Evolutionary conservation across 495 filamentous ascomycete genomes (phyloP).

Genomic region (Aspergillus avenaceus): DNA sequence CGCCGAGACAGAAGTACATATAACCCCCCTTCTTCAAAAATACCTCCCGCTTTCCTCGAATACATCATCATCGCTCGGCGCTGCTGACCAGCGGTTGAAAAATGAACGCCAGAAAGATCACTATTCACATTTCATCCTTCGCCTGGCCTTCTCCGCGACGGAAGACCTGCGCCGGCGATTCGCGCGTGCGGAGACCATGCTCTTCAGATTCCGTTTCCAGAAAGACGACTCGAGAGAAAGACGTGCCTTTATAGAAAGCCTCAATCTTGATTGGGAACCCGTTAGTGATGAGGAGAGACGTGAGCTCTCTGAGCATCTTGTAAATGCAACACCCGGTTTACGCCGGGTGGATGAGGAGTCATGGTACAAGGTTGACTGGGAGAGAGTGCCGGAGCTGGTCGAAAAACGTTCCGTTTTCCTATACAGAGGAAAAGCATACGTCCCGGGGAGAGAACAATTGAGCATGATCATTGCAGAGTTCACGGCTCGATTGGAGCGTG

Average conservation of each 20-base stretch:
- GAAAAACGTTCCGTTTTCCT: conserved; percentile 74
- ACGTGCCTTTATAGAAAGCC: conserved; percentile 67
- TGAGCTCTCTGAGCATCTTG: conserved; percentile 48
- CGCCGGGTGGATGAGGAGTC: conserved; percentile 67
- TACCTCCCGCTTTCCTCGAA: conserved; percentile 81
- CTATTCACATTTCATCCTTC: conserved; percentile 95
- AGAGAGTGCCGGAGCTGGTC: conserved; percentile 84
- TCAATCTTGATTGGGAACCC: conserved; percentile 78
- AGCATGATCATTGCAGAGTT: conserved; percentile 90
- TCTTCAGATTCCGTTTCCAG: conserved; percentile 78
- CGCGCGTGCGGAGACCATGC: conserved; percentile 75
- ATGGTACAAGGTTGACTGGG: conserved; percentile 97
- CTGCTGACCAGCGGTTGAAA: conserved; percentile 45
- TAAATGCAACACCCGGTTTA: conserved; percentile 47
- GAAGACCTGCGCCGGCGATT: conserved; percentile 92
- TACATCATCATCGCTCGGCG: conserved; percentile 52
- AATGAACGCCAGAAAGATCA: conserved; percentile 91
- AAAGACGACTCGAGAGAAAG: conserved; percentile 66
- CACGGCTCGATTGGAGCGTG: conserved; percentile 66
- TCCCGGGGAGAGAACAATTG: conserved; percentile 78
- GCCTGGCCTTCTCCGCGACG: conserved; percentile 85
- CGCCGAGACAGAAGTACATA: conserved; percentile 72
- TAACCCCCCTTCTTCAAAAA: conserved; percentile 78
- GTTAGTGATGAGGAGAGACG: conserved; percentile 73
- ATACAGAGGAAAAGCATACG: conserved; percentile 81